phyloP scores from a whole-genome alignment of 2,329 filamentous ascomycete genomes.

The Aspergillus pseudotamarii region DNA sequence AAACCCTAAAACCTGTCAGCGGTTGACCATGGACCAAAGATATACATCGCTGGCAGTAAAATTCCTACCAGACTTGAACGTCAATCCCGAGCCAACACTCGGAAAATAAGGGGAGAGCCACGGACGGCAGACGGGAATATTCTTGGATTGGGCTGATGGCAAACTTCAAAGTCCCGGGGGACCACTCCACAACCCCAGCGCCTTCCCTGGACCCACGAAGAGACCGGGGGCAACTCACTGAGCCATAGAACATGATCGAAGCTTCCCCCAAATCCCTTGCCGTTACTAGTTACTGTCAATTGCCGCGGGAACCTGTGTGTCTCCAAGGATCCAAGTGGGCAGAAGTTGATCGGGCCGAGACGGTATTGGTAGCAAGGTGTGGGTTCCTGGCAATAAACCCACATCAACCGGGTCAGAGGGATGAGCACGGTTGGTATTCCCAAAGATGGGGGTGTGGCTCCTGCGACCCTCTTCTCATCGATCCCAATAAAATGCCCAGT shows the following conservation, averaged over 20 bases:
- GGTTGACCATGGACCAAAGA: not conserved
- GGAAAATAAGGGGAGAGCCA: not conserved
- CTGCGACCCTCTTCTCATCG: not conserved
- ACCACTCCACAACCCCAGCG: not conserved
- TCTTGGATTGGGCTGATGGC: not conserved
- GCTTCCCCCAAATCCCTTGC: not conserved
- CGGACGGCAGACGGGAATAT: not conserved
- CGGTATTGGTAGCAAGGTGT: not conserved
- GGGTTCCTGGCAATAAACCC: not conserved
- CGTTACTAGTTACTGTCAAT: not conserved
- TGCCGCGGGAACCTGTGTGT: not conserved
- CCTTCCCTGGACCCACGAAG: not conserved
- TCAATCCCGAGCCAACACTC: not conserved
- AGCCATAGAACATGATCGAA: not conserved
- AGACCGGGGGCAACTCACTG: not conserved
- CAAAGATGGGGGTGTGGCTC: not conserved
- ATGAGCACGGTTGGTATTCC: not conserved
- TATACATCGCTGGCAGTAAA: not conserved
- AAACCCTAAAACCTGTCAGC: not conserved
- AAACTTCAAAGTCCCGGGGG: not conserved
- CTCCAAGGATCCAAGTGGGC: not conserved
- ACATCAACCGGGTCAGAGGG: not conserved
- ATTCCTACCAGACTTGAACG: not conserved
- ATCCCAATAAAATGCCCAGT: not conserved
- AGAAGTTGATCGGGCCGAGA: not conserved